A percentile compares a stretch with the other conserved stretches of the same genome.
Conservation (phyloP, 2,329 filamentous ascomycete genomes). For the Rhynchosporium agropyri region DNA sequence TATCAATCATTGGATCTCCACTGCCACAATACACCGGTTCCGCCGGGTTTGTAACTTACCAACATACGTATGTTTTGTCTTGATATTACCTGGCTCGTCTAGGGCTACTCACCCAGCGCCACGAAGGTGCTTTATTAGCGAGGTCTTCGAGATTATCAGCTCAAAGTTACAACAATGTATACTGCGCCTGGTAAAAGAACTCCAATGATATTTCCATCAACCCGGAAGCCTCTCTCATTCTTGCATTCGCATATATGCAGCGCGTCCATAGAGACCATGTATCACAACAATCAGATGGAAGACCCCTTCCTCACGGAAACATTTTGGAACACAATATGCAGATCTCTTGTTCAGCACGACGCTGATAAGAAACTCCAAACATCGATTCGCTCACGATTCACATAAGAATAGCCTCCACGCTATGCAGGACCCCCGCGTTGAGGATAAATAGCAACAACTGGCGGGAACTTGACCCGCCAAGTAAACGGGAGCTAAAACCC, state of each 20-base stretch:
- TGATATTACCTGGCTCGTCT: too few relatives aligned
- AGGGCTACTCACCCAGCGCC: too few relatives aligned
- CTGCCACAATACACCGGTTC: too few relatives aligned
- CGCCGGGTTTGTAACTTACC: too few relatives aligned
- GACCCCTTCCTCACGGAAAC: conserved; percentile 5
- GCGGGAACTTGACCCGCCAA: conserved; percentile 15
- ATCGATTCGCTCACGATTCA: neutral
- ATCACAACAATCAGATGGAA: neutral
- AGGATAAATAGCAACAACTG: conserved; percentile 15
- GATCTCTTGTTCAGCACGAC: conserved; percentile 3
- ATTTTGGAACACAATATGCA: neutral
- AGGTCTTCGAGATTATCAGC: too few relatives aligned
- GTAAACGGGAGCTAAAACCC: conserved; percentile 16
- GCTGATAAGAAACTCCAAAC: conserved; percentile 1
- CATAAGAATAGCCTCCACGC: neutral
- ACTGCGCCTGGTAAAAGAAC: neutral
- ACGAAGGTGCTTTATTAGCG: too few relatives aligned
- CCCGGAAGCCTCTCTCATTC: conserved; percentile 5
- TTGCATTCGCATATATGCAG: neutral
- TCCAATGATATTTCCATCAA: neutral
- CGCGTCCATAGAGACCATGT: neutral
- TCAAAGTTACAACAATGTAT: neutral
- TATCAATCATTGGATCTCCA: too few relatives aligned
- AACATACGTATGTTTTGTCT: too few relatives aligned
- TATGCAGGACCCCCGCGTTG: conserved; percentile 6